Conservation (phyloP, 768 basidiomycete genomes). For the Daedaleopsis nitida region DNA sequence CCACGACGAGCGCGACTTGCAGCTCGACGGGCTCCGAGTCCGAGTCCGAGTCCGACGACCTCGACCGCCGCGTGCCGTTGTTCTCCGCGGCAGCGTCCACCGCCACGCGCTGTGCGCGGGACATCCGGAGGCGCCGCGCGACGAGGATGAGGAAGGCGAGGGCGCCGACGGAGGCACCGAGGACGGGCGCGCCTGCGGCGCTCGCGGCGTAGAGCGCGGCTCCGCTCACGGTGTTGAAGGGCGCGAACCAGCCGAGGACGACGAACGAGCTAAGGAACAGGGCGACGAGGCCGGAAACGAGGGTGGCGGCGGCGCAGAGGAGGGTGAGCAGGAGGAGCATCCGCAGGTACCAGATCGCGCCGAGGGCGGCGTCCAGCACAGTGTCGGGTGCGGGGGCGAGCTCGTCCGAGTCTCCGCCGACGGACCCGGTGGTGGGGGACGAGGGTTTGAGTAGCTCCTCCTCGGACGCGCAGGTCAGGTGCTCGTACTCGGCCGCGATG, state of each 20-base stretch:
- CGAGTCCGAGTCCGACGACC: neutral
- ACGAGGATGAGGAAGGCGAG: neutral
- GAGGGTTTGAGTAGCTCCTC: neutral
- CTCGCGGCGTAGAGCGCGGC: neutral
- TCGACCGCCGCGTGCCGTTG: neutral
- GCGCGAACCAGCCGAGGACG: neutral
- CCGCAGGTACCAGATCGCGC: constrained; percentile 2
- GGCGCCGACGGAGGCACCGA: neutral
- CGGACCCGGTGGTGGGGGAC: neutral
- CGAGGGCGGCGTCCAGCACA: neutral
- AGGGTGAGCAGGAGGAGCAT: neutral
- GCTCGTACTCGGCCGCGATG: neutral
- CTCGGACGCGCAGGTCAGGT: neutral
- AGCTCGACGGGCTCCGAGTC: neutral
- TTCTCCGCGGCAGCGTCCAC: neutral
- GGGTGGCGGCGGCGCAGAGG: neutral
- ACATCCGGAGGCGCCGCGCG: constrained; percentile 4
- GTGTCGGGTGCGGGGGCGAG: too few species aligned
- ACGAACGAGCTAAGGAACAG: neutral
- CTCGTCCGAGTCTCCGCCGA: too few species aligned
- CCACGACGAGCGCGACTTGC: neutral
- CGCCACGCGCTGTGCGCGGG: neutral
- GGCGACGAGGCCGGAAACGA: neutral
- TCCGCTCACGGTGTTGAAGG: neutral
- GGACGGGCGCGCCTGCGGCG: neutral